phyloP scores from a whole-genome alignment of 2,329 filamentous ascomycete genomes.

The Aureobasidium zeae region DNA sequence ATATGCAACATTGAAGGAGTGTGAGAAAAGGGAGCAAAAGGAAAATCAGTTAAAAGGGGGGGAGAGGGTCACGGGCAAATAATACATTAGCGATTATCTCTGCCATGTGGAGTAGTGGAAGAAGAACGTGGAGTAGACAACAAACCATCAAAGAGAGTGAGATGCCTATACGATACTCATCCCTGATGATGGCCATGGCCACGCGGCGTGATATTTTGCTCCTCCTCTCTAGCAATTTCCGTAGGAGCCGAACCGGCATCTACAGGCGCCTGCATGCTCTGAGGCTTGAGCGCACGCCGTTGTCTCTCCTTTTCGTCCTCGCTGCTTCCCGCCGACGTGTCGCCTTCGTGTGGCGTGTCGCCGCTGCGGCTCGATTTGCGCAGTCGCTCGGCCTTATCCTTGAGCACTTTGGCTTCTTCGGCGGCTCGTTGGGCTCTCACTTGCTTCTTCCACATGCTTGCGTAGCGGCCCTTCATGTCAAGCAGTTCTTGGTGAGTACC shows the following conservation, averaged over 20 bases:
- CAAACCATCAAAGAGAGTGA: too few relatives aligned
- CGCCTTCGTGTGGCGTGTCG: constrained; percentile 22
- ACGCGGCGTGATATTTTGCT: constrained; percentile 19
- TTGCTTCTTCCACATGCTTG: constrained; percentile 45
- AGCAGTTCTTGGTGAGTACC: constrained; percentile 45
- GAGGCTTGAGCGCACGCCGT: constrained; percentile 4
- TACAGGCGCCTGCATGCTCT: constrained; percentile 16
- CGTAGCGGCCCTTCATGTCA: constrained; percentile 38
- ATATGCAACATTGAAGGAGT: too few relatives aligned
- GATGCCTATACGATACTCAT: too few relatives aligned
- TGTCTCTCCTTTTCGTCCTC: constrained; percentile 27
- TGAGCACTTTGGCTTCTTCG: constrained; percentile 40
- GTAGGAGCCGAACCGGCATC: constrained; percentile 7
- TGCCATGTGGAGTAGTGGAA: too few relatives aligned
- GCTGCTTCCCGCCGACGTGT: constrained; percentile 31
- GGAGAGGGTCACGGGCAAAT: too few relatives aligned
- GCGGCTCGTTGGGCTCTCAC: constrained; percentile 42
- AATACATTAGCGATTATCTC: too few relatives aligned
- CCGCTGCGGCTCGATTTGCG: constrained; percentile 34
- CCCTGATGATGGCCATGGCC: too few relatives aligned
- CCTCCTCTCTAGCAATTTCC: constrained; percentile 12
- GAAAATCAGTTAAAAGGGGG: too few relatives aligned
- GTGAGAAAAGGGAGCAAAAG: too few relatives aligned
- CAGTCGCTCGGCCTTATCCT: constrained; percentile 42
- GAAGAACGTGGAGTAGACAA: too few relatives aligned